Base-by-base conservation (phyloP, 2,329 filamentous ascomycete species). In the Fusarium hainanense region DNA sequence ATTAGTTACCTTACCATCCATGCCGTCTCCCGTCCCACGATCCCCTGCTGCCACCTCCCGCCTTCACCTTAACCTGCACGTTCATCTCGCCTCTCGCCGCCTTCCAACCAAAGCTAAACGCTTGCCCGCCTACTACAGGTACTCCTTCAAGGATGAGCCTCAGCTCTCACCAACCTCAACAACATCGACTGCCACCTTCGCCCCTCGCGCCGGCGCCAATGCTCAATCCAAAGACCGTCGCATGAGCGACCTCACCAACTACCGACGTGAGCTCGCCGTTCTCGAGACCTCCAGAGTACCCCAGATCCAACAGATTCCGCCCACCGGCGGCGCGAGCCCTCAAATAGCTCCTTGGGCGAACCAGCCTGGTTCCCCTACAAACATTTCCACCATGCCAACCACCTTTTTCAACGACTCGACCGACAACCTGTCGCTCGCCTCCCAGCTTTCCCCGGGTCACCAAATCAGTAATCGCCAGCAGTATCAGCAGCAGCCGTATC, bases 391-490 rank as follows among this genome's bases (percentile, higher is more conserved):
- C 40, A 79, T 84, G 76, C 77, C 81, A 40, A 87, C 85, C 49
- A 91, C 84, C 78, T 94, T 93, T 79, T 92, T 89, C 80, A 89
- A 93, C 78, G 90, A 94, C 76, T 93, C 91, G 34, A 91, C 86
- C 82, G 92, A 94, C 75, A 90, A 89, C 75, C 76, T 91, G 56
- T 88, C 87, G 14, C 76, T 83, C 25, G 79, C 80, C 32, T 89
- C 88, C 30, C 93, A 93, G 73, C 82, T 93, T 55, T 94, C 93
- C 32, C 90, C 92, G 2, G 87, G 88, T 57, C 90, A 91, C 75
- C 87, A 90, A 4, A 40, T 75, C 30, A 74, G 66, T 54, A 69
- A 67, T 63, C 77, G 72, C 66, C 75, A 73, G 77, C 76, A 58
- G 52, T 66, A 56, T 85, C 83, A 66, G 84, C 85, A 66, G 9